Percentiles rank a stretch among this genome's conserved stretches.
phyloP scores from a whole-genome alignment of 371 early-diverging fungal species.

The Mucor lusitanicus region DNA sequence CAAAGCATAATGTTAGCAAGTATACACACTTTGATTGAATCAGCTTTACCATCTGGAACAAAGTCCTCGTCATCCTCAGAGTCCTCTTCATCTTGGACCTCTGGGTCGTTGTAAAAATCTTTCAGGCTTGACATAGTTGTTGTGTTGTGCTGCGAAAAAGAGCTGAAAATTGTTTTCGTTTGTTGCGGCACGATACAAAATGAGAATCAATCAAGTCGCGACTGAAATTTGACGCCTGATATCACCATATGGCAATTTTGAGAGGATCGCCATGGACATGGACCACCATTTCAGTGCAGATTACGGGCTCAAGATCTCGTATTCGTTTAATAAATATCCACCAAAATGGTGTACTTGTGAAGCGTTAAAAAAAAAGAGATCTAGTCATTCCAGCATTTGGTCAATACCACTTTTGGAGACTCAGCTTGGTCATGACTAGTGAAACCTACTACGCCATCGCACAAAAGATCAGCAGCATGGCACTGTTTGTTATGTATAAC shows the following conservation, averaged over 20 bases:
- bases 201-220: not conserved
- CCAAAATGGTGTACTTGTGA: not conserved
- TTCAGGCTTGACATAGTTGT: constrained; percentile 12
- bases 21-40: not conserved
- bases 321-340: too few relatives aligned
- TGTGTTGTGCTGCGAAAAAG: not conserved
- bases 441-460: not conserved
- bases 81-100: constrained; percentile 14
- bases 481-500: not conserved
- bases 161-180: not conserved
- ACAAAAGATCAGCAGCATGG: too few relatives aligned
- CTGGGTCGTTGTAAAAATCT: constrained; percentile 21
- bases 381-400: not conserved
- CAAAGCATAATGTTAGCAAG: not conserved
- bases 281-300: not conserved
- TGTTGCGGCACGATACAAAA: not conserved
- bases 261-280: not conserved
- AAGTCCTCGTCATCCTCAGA: constrained; percentile 29
- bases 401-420: not conserved
- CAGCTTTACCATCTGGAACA: constrained; percentile 22
- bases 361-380: not conserved
- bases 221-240: not conserved
- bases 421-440: not conserved
- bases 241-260: not conserved
- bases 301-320: not conserved